Evolutionary conservation across 805 yeast genomes (phyloP).

Genomic region (Yarrowia deformans): DNA sequence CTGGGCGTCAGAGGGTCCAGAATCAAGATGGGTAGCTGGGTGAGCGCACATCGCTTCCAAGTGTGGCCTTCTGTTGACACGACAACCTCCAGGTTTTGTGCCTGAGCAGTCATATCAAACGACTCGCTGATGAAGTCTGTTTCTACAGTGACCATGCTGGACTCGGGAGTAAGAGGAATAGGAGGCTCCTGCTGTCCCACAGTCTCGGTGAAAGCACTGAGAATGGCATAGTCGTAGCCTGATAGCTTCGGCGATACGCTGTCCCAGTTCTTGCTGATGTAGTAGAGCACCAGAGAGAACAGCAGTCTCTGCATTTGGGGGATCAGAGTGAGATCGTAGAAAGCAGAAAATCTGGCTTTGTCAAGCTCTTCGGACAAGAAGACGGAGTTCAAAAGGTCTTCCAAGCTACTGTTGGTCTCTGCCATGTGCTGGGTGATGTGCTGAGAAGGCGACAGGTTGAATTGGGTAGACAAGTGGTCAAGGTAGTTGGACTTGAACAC

Average conservation of each 20-base stretch:
- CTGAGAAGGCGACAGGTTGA: constrained; percentile 7
- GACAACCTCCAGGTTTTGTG: constrained; percentile 20
- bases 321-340: constrained; percentile 26
- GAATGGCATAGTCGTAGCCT: constrained; percentile 28
- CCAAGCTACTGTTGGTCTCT: constrained; percentile 3
- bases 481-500: constrained; percentile 19
- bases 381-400: constrained; percentile 11
- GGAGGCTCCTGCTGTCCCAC: constrained; percentile 24
- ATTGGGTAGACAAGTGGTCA: constrained; percentile 17
- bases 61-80: constrained; percentile 26
- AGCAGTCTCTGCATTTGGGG: constrained; percentile 31
- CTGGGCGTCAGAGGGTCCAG: constrained; percentile 37
- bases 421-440: constrained; percentile 19
- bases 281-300: constrained; percentile 19
- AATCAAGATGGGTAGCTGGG: constrained; percentile 24
- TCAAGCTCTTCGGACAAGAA: constrained; percentile 21
- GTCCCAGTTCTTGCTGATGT: constrained; percentile 34
- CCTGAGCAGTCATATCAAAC: constrained; percentile 9
- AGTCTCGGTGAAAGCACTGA: neutral
- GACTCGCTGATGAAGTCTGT: constrained; percentile 31
- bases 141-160: neutral
- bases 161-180: constrained; percentile 10
- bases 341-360: constrained; percentile 27
- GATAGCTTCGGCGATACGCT: neutral
- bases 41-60: constrained; percentile 29